phyloP scores from a whole-genome alignment of 257 asterid genomes.

The Capsicum pubescens region DNA sequence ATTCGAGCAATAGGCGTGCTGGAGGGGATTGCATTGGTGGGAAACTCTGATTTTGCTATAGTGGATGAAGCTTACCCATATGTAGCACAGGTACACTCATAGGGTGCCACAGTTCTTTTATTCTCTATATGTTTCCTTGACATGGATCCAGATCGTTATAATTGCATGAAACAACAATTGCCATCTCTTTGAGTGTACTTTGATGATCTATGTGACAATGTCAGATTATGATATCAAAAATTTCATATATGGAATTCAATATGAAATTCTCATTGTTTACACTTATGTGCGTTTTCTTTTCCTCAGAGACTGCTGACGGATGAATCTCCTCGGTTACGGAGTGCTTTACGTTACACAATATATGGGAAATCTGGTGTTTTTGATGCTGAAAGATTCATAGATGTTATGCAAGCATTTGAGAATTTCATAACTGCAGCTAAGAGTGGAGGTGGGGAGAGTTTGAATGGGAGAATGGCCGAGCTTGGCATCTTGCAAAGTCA shows the following conservation, averaged over 20 bases:
- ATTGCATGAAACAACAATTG: background rate
- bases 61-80: conserved; percentile 99
- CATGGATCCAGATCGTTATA: background rate
- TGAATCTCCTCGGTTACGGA: conserved; percentile 91
- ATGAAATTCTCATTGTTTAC: conserved; percentile 6
- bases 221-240: too few species aligned
- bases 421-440: conserved; percentile 94
- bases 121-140: background rate
- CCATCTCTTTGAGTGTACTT: background rate
- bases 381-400: conserved; percentile 96
- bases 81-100: conserved; percentile 82
- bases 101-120: conserved; percentile 17
- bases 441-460: conserved; percentile 96
- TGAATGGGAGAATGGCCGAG: conserved; percentile 98
- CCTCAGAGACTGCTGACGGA: conserved; percentile 91
- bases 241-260: too few species aligned
- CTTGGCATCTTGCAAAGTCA: conserved; percentile 77
- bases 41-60: conserved; percentile 96
- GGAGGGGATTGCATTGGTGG: conserved; percentile 99
- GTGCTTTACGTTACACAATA: conserved; percentile 89
- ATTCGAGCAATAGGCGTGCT: conserved; percentile 98
- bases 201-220: background rate
- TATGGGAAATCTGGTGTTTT: conserved; percentile 94
- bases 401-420: conserved; percentile 99
- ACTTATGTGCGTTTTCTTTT: conserved; percentile 26